phyloP scores from a whole-genome alignment of 176 grass and related monocot genomes.

The Alopecurus myosuroides region DNA sequence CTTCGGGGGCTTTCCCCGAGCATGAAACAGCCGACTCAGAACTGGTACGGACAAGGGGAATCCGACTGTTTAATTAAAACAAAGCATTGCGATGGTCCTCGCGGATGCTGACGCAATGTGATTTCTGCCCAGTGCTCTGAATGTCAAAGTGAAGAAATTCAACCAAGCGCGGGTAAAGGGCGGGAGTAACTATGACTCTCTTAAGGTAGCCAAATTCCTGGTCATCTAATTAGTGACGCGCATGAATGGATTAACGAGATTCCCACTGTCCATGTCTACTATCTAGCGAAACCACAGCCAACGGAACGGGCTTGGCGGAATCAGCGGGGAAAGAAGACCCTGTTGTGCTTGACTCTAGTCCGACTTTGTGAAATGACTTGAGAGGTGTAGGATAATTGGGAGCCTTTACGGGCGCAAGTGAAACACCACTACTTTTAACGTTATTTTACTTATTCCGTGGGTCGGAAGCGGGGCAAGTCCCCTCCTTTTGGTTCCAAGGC shows the following conservation, averaged over 20 bases:
- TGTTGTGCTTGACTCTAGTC: too few species aligned
- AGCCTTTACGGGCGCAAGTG: constrained; percentile 27
- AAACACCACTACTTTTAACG: constrained; percentile 69
- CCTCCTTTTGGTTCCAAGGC: neutral
- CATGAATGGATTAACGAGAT: constrained; percentile 72
- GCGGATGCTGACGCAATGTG: constrained; percentile 64
- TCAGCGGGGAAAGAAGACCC: neutral
- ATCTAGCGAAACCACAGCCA: neutral
- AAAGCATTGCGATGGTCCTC: constrained; percentile 80
- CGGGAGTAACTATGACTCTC: constrained; percentile 89
- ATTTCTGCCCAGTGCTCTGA: constrained; percentile 72
- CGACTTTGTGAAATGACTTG: too few species aligned
- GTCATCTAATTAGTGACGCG: constrained; percentile 61
- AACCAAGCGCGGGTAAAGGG: constrained; percentile 61
- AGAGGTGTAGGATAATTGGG: too few species aligned
- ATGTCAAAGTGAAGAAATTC: constrained; percentile 87
- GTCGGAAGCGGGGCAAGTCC: constrained; percentile 17
- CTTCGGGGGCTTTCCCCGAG: neutral
- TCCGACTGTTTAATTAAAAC: constrained; percentile 85
- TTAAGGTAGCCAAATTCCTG: constrained; percentile 82
- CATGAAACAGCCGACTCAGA: constrained; percentile 51
- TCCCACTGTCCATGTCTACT: constrained; percentile 33
- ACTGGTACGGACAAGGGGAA: constrained; percentile 73
- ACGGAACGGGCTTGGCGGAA: neutral
- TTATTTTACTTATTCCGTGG: constrained; percentile 67